Evolutionary conservation across 2,329 filamentous ascomycete species (phyloP).

Genomic region (Sordariomycetes sp.): DNA sequence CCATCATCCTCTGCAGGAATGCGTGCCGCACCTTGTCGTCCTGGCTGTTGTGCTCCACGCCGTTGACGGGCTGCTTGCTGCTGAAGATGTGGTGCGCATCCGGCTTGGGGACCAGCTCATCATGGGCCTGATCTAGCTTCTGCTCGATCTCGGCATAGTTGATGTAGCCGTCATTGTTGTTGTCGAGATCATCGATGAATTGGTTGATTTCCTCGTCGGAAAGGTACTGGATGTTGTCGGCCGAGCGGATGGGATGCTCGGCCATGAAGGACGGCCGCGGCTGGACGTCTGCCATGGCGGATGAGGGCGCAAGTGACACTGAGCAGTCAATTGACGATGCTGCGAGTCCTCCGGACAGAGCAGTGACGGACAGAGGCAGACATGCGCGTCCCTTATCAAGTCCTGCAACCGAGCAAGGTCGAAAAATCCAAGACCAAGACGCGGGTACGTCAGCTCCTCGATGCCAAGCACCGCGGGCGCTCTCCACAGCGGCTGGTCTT

Average conservation of each 20-base stretch:
- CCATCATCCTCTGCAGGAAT: slow-evolving; percentile 42
- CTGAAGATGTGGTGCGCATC: slow-evolving; percentile 28
- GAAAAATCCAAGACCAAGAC: too few relatives aligned
- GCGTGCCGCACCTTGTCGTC: slow-evolving; percentile 33
- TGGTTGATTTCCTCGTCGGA: slow-evolving; percentile 38
- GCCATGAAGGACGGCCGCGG: slow-evolving; percentile 9
- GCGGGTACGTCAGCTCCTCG: too few relatives aligned
- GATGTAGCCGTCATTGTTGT: slow-evolving; percentile 40
- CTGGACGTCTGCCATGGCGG: too few relatives aligned
- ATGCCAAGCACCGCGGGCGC: too few relatives aligned
- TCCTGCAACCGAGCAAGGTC: too few relatives aligned
- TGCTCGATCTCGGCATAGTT: slow-evolving; percentile 41
- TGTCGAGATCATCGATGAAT: slow-evolving; percentile 44
- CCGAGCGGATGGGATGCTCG: slow-evolving; percentile 14
- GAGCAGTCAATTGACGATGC: too few relatives aligned
- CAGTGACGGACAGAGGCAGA: too few relatives aligned
- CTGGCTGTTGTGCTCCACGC: slow-evolving; percentile 13
- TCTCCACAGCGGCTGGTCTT: too few relatives aligned
- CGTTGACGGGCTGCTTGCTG: neutral
- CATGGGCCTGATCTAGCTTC: slow-evolving; percentile 42
- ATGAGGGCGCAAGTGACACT: too few relatives aligned
- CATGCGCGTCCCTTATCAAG: too few relatives aligned
- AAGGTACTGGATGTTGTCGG: slow-evolving; percentile 21
- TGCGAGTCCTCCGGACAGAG: too few relatives aligned
- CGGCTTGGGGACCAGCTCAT: slow-evolving; percentile 35